phyloP scores from a whole-genome alignment of 371 early-diverging fungal genomes.

The Haplosporangium sp. region DNA sequence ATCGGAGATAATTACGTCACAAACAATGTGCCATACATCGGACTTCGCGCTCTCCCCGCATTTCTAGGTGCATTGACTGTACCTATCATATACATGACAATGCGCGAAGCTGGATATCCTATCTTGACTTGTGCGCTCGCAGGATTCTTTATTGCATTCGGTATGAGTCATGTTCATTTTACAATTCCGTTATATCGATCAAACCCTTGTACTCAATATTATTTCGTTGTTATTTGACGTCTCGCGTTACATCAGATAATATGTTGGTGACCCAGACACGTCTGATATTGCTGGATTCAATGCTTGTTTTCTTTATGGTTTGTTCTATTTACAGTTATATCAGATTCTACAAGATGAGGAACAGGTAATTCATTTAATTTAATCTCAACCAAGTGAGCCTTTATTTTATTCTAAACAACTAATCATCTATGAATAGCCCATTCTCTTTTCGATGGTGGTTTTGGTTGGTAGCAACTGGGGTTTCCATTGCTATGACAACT shows the following conservation, averaged over 20 bases:
- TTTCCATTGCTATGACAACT: conserved; percentile 73
- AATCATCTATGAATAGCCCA: conserved; percentile 57
- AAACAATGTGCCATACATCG: conserved; percentile 92
- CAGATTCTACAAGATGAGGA: conserved; percentile 84
- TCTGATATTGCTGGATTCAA: conserved; percentile 93
- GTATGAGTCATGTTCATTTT: conserved; percentile 53
- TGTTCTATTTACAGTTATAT: conserved; percentile 87
- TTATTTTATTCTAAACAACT: conserved; percentile 5
- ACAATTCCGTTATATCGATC: too few species aligned
- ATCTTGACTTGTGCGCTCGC: conserved; percentile 81
- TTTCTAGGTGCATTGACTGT: conserved; percentile 82
- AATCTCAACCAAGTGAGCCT: conserved; percentile 11
- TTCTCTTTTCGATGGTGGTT: conserved; percentile 79
- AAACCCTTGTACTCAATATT: too few species aligned
- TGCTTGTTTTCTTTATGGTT: conserved; percentile 91
- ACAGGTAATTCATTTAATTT: conserved; percentile 59
- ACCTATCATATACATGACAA: conserved; percentile 84
- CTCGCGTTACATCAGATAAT: conserved; percentile 71
- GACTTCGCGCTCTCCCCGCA: conserved; percentile 85
- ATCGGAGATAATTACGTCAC: conserved; percentile 92
- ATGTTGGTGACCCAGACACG: conserved; percentile 92
- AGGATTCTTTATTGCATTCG: conserved; percentile 85
- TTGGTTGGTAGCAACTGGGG: conserved; percentile 81
- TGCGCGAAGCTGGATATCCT: conserved; percentile 90
- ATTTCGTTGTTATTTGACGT: not conserved